phyloP scores from a whole-genome alignment of 257 asterid species.

The Solanum verrucosum region DNA sequence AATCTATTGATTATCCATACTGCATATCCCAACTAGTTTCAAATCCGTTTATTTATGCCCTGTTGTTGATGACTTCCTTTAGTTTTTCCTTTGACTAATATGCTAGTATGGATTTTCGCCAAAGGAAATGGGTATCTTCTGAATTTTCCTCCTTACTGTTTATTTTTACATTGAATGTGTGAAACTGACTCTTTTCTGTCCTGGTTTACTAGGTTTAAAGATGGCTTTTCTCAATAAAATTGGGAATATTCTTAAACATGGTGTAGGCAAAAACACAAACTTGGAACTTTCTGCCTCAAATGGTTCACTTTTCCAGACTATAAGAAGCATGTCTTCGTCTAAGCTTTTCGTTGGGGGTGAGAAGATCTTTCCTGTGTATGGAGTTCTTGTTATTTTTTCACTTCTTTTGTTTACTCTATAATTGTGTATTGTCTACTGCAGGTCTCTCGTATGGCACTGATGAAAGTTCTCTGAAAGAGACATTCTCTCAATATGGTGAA shows the following conservation, averaged over 20 bases:
- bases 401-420: not conserved
- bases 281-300: constrained; percentile 35
- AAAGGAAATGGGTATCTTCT: not conserved
- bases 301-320: constrained; percentile 53
- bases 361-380: not conserved
- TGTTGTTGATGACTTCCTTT: not conserved
- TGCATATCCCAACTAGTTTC: not conserved
- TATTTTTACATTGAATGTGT: not conserved
- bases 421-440: constrained; percentile 8
- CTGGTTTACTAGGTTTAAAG: constrained; percentile 17
- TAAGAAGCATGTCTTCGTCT: constrained; percentile 62
- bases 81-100: not conserved
- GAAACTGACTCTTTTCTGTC: not conserved
- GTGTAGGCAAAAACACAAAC: constrained; percentile 29
- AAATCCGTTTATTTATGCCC: not conserved
- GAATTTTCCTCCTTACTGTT: not conserved
- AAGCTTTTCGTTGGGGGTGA: constrained; percentile 90
- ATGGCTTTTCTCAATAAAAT: constrained; percentile 81
- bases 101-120: not conserved
- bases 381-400: not conserved
- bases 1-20: not conserved
- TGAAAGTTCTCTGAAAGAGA: constrained; percentile 52
- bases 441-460: constrained; percentile 78
- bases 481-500: constrained; percentile 68
- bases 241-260: constrained; percentile 46